These are phyloP conservation scores for Amborella trichopoda DNA, from an alignment of 164 flowering plant genomes.

Conservation along the genomic window DNA sequence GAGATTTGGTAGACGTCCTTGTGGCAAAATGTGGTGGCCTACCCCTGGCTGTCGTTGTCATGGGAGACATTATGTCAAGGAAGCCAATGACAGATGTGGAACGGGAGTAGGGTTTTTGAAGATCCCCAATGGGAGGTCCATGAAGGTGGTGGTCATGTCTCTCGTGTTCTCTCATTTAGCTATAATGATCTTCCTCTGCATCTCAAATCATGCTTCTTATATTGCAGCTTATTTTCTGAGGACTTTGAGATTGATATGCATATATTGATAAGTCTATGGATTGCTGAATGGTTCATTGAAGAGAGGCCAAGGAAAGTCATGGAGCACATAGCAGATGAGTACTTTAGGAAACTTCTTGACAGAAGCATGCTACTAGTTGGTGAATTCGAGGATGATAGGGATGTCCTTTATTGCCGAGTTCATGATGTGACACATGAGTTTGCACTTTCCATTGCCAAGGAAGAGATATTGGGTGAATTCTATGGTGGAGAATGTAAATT, in stretches of 20 bases:
- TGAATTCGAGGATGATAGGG: too few relatives aligned
- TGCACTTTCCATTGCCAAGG: too few relatives aligned
- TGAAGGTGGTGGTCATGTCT: conserved; percentile 1
- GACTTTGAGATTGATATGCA: conserved; percentile 3
- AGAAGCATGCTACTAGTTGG: not conserved
- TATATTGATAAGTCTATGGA: conserved; percentile 12
- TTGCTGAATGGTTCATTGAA: conserved; percentile 15
- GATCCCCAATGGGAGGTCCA: conserved; percentile 5
- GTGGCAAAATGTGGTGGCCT: conserved; percentile 16
- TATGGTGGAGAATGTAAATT: too few relatives aligned
- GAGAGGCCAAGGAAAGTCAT: not conserved
- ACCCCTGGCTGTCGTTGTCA: conserved; percentile 12
- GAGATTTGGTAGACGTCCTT: not conserved
- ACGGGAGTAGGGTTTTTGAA: not conserved
- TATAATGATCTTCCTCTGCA: conserved; percentile 5
- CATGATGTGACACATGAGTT: too few relatives aligned
- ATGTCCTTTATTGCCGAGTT: too few relatives aligned
- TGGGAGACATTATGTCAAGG: conserved; percentile 9
- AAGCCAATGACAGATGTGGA: conserved; percentile 7
- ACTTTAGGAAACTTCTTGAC: conserved; percentile 5
- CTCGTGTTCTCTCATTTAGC: conserved; percentile 4
- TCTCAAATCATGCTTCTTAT: conserved; percentile 14
- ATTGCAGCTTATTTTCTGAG: conserved; percentile 12
- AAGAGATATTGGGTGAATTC: too few relatives aligned
- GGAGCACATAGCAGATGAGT: conserved; percentile 8